Evolutionary conservation across 2,329 filamentous ascomycete genomes (phyloP).

Genomic region (Onygenales sp.): DNA sequence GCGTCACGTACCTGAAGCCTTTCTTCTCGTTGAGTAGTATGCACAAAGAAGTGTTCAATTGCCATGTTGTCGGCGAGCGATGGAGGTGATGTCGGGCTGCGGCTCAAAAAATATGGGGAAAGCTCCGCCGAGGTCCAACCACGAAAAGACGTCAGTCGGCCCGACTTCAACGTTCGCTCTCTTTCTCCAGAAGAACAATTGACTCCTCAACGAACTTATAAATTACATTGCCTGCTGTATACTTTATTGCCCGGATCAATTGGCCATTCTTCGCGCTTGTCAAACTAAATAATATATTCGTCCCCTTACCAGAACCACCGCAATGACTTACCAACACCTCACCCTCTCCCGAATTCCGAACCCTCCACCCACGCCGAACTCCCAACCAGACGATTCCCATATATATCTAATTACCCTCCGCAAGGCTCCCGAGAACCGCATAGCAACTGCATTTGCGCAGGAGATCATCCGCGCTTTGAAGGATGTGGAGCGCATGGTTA

Average conservation of each 20-base stretch:
- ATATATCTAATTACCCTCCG: conserved; percentile 42
- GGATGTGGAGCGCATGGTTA: conserved; percentile 29
- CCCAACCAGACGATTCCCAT: conserved; percentile 17
- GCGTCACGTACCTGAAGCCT: background rate
- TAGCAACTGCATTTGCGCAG: conserved; percentile 38
- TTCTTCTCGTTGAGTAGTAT: background rate
- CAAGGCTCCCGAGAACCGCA: conserved; percentile 41
- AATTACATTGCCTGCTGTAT: too few species aligned
- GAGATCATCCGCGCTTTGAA: conserved; percentile 39
- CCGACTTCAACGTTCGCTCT: background rate
- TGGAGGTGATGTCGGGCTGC: background rate
- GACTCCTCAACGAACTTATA: too few species aligned
- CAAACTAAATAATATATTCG: too few species aligned
- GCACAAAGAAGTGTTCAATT: too few species aligned
- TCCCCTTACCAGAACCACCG: background rate
- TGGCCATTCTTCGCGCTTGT: too few species aligned
- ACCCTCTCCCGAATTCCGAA: conserved; percentile 25
- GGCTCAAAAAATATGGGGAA: background rate
- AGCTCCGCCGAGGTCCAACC: background rate
- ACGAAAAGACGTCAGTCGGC: too few species aligned
- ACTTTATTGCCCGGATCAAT: too few species aligned
- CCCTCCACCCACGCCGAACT: background rate
- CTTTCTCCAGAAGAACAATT: too few species aligned
- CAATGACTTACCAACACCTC: conserved; percentile 25
- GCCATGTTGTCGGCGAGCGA: too few species aligned